A percentile compares a stretch with the other conserved stretches of the same genome.
Evolutionary conservation across 306 rosid genomes (phyloP).

Genomic region (Begonia masoniana): DNA sequence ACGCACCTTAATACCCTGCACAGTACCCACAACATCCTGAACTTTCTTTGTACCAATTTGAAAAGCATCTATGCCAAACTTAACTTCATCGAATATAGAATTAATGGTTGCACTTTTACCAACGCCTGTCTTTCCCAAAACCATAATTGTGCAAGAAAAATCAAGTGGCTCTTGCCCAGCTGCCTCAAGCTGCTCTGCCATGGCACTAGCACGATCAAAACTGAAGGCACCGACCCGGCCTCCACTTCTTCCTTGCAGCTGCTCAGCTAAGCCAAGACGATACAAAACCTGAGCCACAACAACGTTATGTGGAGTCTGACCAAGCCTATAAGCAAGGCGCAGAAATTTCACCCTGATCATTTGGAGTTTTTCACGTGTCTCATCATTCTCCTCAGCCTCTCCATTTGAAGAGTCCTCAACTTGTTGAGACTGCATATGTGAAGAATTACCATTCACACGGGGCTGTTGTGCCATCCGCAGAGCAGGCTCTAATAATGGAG

Average conservation of each 20-base stretch:
- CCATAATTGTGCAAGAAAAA: conserved; percentile 95
- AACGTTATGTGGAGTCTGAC: conserved; percentile 99
- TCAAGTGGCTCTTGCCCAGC: conserved; percentile 90
- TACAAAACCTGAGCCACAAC: conserved; percentile 98
- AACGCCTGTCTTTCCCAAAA: conserved; percentile 93
- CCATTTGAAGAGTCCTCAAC: conserved; percentile 60
- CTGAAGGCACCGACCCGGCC: conserved; percentile 97
- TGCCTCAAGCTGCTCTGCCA: conserved; percentile 97
- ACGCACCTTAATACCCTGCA: conserved; percentile 87
- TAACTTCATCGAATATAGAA: conserved; percentile 89
- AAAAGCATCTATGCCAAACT: conserved; percentile 84
- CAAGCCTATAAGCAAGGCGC: conserved; percentile 87
- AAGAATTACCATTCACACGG: conserved; percentile 55
- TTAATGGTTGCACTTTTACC: conserved; percentile 98
- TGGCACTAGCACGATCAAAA: conserved; percentile 97
- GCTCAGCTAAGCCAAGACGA: conserved; percentile 91
- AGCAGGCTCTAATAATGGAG: conserved; percentile 68
- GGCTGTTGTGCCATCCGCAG: conserved; percentile 63
- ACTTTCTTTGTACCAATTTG: conserved; percentile 80
- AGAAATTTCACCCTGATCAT: conserved; percentile 92
- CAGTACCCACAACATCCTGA: conserved; percentile 95
- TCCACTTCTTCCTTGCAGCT: conserved; percentile 90
- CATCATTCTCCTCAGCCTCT: conserved; percentile 81
- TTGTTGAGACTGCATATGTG: conserved; percentile 53
- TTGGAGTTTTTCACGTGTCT: conserved; percentile 94